phyloP scores from a whole-genome alignment of 208 protist species.

The Crithidia mellificae region DNA sequence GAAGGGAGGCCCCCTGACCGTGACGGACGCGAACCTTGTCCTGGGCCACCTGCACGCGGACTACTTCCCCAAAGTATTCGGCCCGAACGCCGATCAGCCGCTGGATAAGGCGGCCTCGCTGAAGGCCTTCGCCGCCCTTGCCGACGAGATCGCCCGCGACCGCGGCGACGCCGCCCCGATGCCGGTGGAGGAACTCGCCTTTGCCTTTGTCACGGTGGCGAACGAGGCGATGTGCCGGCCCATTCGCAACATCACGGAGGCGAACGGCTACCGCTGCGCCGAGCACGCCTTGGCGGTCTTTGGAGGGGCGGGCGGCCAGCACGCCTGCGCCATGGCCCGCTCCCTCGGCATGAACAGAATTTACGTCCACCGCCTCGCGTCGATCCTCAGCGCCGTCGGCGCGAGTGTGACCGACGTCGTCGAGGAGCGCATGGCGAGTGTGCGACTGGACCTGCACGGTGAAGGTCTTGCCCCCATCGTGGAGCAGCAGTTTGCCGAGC shows the following conservation, averaged over 20 bases:
- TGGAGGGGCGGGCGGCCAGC: conserved; percentile 94
- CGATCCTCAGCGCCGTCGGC: conserved; percentile 93
- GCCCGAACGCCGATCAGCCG: conserved; percentile 67
- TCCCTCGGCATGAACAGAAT: conserved; percentile 81
- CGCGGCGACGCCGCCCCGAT: conserved; percentile 31
- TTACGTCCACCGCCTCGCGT: conserved; percentile 75
- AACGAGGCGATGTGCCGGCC: conserved; percentile 96
- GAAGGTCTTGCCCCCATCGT: conserved; percentile 35
- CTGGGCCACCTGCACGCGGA: conserved; percentile 90
- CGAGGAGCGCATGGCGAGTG: conserved; percentile 82
- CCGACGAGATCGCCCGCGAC: conserved; percentile 51
- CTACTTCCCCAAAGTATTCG: conserved; percentile 96
- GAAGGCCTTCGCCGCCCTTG: conserved; percentile 67
- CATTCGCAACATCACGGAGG: conserved; percentile 93
- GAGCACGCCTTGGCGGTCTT: conserved; percentile 92
- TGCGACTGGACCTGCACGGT: conserved; percentile 30
- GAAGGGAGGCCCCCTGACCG: conserved; percentile 89
- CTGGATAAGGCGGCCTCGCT: conserved; percentile 57
- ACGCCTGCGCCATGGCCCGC: conserved; percentile 93
- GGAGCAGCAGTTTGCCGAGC: conserved; percentile 35
- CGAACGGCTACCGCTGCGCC: conserved; percentile 84
- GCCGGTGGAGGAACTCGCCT: conserved; percentile 85
- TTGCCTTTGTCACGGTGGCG: conserved; percentile 93
- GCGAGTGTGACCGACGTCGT: conserved; percentile 93
- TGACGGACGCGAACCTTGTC: conserved; percentile 96